Base-by-base conservation (phyloP, 805 yeast genomes). In the Candida nanaspora region DNA sequence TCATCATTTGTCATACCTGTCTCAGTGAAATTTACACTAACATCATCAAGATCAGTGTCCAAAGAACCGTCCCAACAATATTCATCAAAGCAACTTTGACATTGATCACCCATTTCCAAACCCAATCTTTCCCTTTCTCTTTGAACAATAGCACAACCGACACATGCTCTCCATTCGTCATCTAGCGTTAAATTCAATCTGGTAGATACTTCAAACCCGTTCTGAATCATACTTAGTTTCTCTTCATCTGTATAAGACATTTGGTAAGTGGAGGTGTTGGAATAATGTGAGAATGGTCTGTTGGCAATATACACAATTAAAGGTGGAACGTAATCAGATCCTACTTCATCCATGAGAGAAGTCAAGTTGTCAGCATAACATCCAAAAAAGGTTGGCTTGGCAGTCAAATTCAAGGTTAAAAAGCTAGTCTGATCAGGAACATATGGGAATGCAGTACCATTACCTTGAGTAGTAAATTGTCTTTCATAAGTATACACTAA, bases 81-180 rank as follows among this genome's bases (percentile, higher is more conserved):
- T 6, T 65, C 67, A 28, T 66, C 61, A 58, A 87, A 85, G 58
- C 96, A 87, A 40, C 64, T 45, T 49, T 75, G 63, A 65, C 96
- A 87, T 54, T 83, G 86, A 2, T 70, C 78, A n/a, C 77, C 63
- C 44, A 82, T 82, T 15, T 73, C 68, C 29, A 68, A 61, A 23
- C 79, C 78, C 30, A 70, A 61, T 55, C 88, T 71, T 62, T 86
- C 93, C 55, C 81, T 80, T 33, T 82, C 76, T 58, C 95, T 77
- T 64, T 86, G 81, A 43, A 86, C 69, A 35, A 86, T 73, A 9
- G 94, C 95, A 69, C 95, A 86, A 2, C 84, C 85, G 37, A 86
- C 71, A 66, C 95, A 86, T 6, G 78, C 72, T 33, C 74, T 65
- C 80, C 85, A 86, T 32, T 82, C 78, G 4, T 64, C 56, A 48